Evolutionary conservation across 2,329 filamentous ascomycete genomes (phyloP).

Genomic region (Aspergillus sp.): DNA sequence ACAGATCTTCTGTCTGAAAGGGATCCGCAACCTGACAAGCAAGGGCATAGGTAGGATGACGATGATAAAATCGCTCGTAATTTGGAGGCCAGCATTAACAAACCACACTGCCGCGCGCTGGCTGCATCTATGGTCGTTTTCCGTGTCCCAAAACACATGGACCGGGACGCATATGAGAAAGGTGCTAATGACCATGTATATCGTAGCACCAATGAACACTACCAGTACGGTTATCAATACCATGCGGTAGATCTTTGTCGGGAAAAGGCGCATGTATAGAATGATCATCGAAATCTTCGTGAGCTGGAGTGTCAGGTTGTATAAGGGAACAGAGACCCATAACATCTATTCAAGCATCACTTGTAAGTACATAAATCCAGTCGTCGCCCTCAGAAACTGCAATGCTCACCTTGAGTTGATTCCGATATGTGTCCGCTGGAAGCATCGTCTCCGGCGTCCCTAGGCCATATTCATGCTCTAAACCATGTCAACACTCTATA

Average conservation of each 20-base stretch:
- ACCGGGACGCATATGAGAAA: conserved; percentile 30
- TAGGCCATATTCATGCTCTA: conserved; percentile 26
- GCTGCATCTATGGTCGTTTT: conserved; percentile 18
- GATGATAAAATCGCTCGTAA: conserved; percentile 25
- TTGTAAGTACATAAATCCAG: neutral
- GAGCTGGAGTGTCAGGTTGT: conserved; percentile 33
- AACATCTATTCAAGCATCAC: conserved; percentile 22
- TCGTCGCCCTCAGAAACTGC: no score
- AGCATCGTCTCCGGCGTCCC: conserved; percentile 13
- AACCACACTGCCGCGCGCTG: conserved; percentile 24
- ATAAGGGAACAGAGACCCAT: conserved; percentile 35
- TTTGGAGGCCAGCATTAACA: conserved; percentile 31
- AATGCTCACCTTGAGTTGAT: conserved; percentile 24
- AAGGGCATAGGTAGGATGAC: conserved; percentile 28
- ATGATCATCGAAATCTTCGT: conserved; percentile 33
- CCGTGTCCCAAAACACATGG: conserved; percentile 23
- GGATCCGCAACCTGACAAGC: conserved; percentile 23
- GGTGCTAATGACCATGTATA: conserved; percentile 30
- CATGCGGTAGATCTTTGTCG: conserved; percentile 18
- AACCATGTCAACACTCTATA: neutral
- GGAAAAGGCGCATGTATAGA: conserved; percentile 35
- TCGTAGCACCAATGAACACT: conserved; percentile 21
- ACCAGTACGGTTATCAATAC: conserved; percentile 18
- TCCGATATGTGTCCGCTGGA: neutral
- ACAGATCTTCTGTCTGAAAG: conserved; percentile 22